Evolutionary conservation across 2,329 filamentous ascomycete genomes (phyloP), one percentile per base, ranked within the genome.

Genomic region (Botrytis fragariae): DNA sequence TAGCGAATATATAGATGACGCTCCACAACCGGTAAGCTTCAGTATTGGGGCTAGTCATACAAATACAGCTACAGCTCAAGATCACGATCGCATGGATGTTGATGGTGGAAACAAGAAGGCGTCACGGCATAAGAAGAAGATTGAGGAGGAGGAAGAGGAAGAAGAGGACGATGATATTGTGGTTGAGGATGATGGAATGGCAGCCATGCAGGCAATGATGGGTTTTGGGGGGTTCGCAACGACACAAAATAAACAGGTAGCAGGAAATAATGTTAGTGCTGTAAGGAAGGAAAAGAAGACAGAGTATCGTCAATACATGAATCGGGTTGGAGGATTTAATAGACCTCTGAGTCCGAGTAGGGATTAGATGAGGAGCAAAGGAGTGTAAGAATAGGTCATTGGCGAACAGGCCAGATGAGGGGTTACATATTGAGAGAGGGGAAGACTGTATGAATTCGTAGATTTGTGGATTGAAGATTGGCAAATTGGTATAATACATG

Each of bases 281-380:
- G 90, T 98, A 70, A 86, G 91, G 77, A 98, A 96, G 86, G 94
- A 96, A 84, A 98, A 97, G 89, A 95, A 94, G 89, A 93, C 91
- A 22, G 89, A 97, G 85, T 98, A 98, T 81, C 88, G 96, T 78
- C 96, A 99, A 87, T 99, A 99, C 83, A 99, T 99, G 90, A 96
- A 96, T 80, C 88, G 93, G 73, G 86, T 90, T 69, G 93, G 93
- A 72, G 93, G 93, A 9, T 96, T 96, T 85, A 96, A 95, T 81
- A 84, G 93, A 78, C 92, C 93, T 63, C 84, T 95, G 70, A 92
- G 91, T 82, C 90, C 89, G 32, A 81, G 82, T 32, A 78, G 79
- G 61, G 77, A 81, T 64, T 74, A 63, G 18, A 39, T 35, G 51
- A 35, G 29, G 35, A n/a, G 69, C 44, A 42, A 14, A 39, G 32